These are phyloP conservation scores for Annulohypoxylon stygium DNA, from an alignment of 495 filamentous ascomycete species.

Conservation along the genomic window DNA sequence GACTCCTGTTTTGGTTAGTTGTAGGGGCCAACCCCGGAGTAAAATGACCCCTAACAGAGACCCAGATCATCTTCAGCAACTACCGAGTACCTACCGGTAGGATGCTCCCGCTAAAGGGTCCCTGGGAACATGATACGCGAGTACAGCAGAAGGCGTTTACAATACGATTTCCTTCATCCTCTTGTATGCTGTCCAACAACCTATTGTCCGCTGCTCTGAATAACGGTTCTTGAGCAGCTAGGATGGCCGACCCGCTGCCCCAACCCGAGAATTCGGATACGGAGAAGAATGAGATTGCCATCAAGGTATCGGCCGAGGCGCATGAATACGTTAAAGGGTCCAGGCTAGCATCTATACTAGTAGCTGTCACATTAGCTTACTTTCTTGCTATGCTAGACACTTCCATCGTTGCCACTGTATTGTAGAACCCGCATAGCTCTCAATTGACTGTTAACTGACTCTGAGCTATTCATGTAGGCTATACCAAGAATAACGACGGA, in stretches of 20 bases:
- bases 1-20: not conserved
- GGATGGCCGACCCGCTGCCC: not conserved
- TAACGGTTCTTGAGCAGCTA: not conserved
- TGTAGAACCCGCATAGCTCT: too few relatives aligned
- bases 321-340: slow-evolving; percentile 7
- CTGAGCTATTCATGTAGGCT: slow-evolving; percentile 39
- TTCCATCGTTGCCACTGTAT: slow-evolving; percentile 4
- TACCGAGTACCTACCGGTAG: not conserved
- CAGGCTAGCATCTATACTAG: slow-evolving; percentile 2
- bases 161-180: not conserved
- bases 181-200: not conserved
- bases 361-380: slow-evolving; percentile 7
- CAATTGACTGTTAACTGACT: not conserved
- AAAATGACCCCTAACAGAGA: slow-evolving; percentile 5
- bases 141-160: not conserved
- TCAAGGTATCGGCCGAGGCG: not conserved
- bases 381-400: slow-evolving; percentile 12
- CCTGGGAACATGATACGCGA: not conserved
- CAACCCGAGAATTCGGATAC: not conserved
- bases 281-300: not conserved
- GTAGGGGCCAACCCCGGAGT: slow-evolving; percentile 1
- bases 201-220: too few relatives aligned
- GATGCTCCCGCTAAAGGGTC: not conserved
- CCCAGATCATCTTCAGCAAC: not conserved
- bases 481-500: slow-evolving; percentile 62